Percentiles rank a stretch among this genome's conserved stretches.
Evolutionary conservation across 331 rosid species (phyloP).

Genomic region (Stylosanthes scabra): DNA sequence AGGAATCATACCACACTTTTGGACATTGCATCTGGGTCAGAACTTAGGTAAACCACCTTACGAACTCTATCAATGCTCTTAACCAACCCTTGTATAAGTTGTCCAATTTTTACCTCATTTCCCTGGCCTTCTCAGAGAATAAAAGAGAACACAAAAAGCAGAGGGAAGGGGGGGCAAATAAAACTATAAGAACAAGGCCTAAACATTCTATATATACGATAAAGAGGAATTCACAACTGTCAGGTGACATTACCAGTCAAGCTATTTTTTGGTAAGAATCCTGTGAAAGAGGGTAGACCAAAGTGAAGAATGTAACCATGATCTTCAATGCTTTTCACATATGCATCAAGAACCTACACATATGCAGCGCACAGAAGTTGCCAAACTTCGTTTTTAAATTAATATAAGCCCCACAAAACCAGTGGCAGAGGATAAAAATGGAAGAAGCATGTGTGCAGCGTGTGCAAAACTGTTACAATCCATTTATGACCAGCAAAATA

Average conservation of each 20-base stretch:
- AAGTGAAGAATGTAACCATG: conserved; percentile 98
- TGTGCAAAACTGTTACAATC: too few relatives aligned
- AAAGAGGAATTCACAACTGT: conserved; percentile 25
- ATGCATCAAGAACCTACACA: conserved; percentile 81
- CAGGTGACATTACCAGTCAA: conserved; percentile 48
- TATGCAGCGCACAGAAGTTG: not conserved
- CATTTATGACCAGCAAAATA: too few relatives aligned
- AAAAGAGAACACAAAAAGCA: conserved; percentile 10
- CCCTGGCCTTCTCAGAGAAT: conserved; percentile 46
- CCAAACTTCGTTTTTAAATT: conserved; percentile 18
- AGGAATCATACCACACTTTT: conserved; percentile 72
- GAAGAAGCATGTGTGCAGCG: too few relatives aligned
- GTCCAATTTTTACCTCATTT: conserved; percentile 61
- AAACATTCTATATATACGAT: conserved; percentile 30
- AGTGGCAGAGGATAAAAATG: too few relatives aligned
- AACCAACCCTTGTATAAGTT: conserved; percentile 83
- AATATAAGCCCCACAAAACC: conserved; percentile 22
- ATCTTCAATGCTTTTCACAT: conserved; percentile 92
- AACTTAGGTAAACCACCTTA: conserved; percentile 76
- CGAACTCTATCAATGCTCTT: conserved; percentile 77
- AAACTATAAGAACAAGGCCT: not conserved
- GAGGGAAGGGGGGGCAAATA: too few relatives aligned
- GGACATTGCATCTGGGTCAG: conserved; percentile 70
- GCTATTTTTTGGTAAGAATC: conserved; percentile 76
- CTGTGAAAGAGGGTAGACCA: conserved; percentile 81